phyloP scores from a whole-genome alignment of 768 basidiomycete genomes.

The Hebeloma cylindrosporum region DNA sequence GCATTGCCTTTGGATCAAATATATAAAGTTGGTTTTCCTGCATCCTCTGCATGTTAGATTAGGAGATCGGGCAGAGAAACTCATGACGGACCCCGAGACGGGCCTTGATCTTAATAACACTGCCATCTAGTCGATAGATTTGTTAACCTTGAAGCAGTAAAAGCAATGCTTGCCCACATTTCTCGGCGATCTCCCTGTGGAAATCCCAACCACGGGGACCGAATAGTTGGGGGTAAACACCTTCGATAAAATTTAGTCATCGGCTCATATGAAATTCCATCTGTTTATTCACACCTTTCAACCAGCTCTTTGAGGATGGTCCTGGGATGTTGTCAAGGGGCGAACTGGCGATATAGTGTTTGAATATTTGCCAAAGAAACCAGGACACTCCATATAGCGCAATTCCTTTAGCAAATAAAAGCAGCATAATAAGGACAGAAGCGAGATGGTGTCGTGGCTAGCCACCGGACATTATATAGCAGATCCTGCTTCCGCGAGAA shows the following conservation, averaged over 20 bases:
- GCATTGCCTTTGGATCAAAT: slow-evolving; percentile 45
- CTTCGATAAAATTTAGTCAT: slow-evolving; percentile 19
- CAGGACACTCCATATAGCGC: slow-evolving; percentile 16
- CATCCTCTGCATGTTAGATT: neutral
- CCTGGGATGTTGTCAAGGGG: slow-evolving; percentile 41
- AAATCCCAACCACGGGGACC: slow-evolving; percentile 36
- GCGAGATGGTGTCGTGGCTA: too few relatives aligned
- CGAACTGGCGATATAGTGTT: slow-evolving; percentile 18
- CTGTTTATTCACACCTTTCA: slow-evolving; percentile 29
- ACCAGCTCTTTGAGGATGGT: slow-evolving; percentile 32
- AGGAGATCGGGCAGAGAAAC: neutral
- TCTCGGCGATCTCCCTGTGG: slow-evolving; percentile 32
- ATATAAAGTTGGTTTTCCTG: slow-evolving; percentile 39
- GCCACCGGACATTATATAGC: too few relatives aligned
- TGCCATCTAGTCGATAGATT: slow-evolving; percentile 24
- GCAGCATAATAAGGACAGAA: slow-evolving; percentile 1
- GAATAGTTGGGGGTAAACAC: slow-evolving; percentile 36
- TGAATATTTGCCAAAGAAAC: slow-evolving; percentile 21
- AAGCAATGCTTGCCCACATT: slow-evolving; percentile 27
- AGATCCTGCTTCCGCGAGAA: too few relatives aligned
- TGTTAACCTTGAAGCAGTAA: neutral
- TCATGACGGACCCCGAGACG: slow-evolving; percentile 32
- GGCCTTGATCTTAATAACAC: slow-evolving; percentile 33
- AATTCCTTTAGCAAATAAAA: slow-evolving; percentile 6
- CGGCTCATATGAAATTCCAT: neutral